These are phyloP conservation scores for Nelumbo lutea DNA, from an alignment of 164 flowering plant genomes.

Conservation along the genomic window DNA sequence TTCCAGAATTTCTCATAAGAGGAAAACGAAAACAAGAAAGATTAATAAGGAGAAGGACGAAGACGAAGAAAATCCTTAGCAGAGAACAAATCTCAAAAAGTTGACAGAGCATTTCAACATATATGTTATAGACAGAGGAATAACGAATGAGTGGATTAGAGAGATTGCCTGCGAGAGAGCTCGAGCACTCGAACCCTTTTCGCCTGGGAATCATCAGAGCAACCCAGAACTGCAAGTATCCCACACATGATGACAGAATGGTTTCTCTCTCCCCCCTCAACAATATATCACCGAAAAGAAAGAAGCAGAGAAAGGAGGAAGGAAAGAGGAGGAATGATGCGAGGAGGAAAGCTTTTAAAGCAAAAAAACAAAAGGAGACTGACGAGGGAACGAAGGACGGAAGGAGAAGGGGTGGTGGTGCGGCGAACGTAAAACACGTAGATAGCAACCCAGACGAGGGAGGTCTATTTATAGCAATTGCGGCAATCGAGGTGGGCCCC, in stretches of 20 bases:
- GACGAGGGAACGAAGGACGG: neutral
- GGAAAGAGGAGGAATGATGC: neutral
- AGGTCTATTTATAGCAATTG: neutral
- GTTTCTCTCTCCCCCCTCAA: neutral
- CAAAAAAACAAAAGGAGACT: neutral
- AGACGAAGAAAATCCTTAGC: neutral
- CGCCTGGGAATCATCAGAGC: conserved; percentile 75
- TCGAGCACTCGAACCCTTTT: conserved; percentile 75
- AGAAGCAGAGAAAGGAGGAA: neutral
- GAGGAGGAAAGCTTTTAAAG: neutral
- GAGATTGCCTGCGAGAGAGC: conserved; percentile 74
- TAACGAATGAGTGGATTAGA: neutral
- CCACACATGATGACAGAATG: conserved; percentile 55
- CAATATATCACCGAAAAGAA: neutral
- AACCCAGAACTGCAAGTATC: conserved; percentile 74
- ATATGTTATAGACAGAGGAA: neutral
- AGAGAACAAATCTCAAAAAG: neutral
- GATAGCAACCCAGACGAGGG: neutral
- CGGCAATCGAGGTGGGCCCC: neutral
- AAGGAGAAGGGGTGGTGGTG: neutral
- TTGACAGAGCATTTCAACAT: neutral
- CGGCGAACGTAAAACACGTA: neutral
- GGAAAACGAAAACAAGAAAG: neutral
- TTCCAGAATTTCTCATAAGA: neutral
- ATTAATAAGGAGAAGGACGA: neutral